phyloP scores from a whole-genome alignment of 768 basidiomycete species.

The Collybiopsis confluens region DNA sequence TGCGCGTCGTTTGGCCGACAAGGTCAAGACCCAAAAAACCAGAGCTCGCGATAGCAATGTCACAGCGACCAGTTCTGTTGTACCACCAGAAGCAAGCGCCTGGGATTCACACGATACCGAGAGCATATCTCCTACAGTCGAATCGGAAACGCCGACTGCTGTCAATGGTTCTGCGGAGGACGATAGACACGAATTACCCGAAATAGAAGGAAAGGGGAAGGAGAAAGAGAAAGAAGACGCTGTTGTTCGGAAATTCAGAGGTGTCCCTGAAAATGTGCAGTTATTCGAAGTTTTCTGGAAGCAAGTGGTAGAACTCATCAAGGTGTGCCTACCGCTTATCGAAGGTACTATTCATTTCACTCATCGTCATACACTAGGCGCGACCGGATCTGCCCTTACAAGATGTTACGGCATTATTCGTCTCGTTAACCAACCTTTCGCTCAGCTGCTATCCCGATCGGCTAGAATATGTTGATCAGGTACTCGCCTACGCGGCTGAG shows the following conservation, averaged over 20 bases:
- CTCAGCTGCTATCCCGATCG: slow-evolving; percentile 96
- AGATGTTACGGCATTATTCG: slow-evolving; percentile 93
- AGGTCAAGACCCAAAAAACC: slow-evolving; percentile 71
- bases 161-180: background rate
- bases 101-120: slow-evolving; percentile 39
- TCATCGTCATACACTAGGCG: slow-evolving; percentile 48
- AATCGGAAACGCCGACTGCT: slow-evolving; percentile 7
- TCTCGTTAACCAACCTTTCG: slow-evolving; percentile 92
- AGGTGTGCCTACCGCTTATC: slow-evolving; percentile 70
- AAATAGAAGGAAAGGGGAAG: slow-evolving; percentile 31
- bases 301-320: slow-evolving; percentile 96
- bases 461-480: slow-evolving; percentile 95
- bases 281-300: slow-evolving; percentile 99
- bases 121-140: slow-evolving; percentile 26
- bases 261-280: slow-evolving; percentile 91
- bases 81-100: slow-evolving; percentile 38
- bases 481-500: slow-evolving; percentile 81
- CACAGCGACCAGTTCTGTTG: slow-evolving; percentile 21
- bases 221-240: slow-evolving; percentile 58
- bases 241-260: slow-evolving; percentile 80
- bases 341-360: too few relatives aligned
- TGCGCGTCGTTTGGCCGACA: slow-evolving; percentile 81
- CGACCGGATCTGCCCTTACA: slow-evolving; percentile 96
- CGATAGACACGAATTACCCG: slow-evolving; percentile 12
- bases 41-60: slow-evolving; percentile 52